Evolutionary conservation across 176 grass and related monocot genomes (phyloP).

Genomic region (Bonia amplexicaulis): DNA sequence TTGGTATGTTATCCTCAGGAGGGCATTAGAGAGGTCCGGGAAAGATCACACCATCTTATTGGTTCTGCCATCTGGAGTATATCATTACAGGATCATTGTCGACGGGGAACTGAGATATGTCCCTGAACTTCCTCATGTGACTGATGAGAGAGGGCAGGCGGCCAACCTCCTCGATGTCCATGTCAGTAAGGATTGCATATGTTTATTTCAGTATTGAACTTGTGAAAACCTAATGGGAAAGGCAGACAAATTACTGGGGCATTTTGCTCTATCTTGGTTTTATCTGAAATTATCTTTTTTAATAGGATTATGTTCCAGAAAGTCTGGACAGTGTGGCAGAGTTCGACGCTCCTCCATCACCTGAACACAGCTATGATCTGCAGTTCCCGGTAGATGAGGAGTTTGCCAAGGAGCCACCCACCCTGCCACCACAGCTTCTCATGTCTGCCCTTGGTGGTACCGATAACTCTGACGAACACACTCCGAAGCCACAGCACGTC

Average conservation of each 20-base stretch:
- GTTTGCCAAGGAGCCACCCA: slow-evolving; percentile 69
- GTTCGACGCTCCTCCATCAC: slow-evolving; percentile 71
- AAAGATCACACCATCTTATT: slow-evolving; percentile 67
- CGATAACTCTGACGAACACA: slow-evolving; percentile 7
- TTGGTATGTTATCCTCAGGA: slow-evolving; percentile 35
- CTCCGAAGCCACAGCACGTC: slow-evolving; percentile 57
- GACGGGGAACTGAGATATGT: slow-evolving; percentile 55
- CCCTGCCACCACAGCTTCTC: slow-evolving; percentile 59
- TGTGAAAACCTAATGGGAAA: background rate
- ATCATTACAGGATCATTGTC: slow-evolving; percentile 73
- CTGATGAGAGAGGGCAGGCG: slow-evolving; percentile 51
- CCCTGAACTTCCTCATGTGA: slow-evolving; percentile 57
- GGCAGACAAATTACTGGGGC: background rate
- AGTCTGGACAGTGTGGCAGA: slow-evolving; percentile 64
- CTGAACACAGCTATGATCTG: slow-evolving; percentile 58
- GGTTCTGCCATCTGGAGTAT: slow-evolving; percentile 71
- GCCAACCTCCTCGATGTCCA: slow-evolving; percentile 85
- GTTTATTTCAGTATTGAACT: slow-evolving; percentile 22
- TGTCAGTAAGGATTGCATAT: slow-evolving; percentile 52
- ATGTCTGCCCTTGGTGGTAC: slow-evolving; percentile 44
- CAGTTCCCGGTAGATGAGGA: slow-evolving; percentile 62
- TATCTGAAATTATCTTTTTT: slow-evolving; percentile 28
- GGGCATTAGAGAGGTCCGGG: slow-evolving; percentile 54
- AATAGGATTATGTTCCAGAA: slow-evolving; percentile 76
- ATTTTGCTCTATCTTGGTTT: slow-evolving; percentile 21